Evolutionary conservation across 768 basidiomycete species (phyloP).

Genomic region (Boletus eberwhitei): DNA sequence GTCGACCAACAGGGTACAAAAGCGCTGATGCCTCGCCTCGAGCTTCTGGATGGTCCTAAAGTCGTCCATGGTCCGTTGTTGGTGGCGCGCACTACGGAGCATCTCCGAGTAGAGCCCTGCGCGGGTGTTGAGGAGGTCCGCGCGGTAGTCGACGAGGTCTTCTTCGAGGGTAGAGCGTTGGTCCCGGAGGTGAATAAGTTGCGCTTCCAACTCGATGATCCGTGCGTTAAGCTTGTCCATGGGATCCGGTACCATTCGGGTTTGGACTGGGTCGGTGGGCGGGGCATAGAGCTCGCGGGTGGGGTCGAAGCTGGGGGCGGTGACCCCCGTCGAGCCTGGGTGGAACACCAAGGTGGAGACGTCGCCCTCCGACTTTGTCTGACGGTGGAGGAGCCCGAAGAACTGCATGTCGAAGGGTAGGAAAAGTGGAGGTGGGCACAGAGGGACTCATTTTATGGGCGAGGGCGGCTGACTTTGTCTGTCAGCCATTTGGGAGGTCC

Average conservation of each 20-base stretch:
- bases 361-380: slow-evolving; percentile 44
- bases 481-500: slow-evolving; percentile 12
- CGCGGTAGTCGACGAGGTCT: slow-evolving; percentile 27
- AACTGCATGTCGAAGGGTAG: slow-evolving; percentile 37
- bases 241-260: neutral
- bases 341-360: slow-evolving; percentile 25
- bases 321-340: neutral
- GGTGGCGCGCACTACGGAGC: slow-evolving; percentile 25
- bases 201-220: slow-evolving; percentile 13
- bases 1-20: slow-evolving; percentile 24
- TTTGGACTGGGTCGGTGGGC: neutral
- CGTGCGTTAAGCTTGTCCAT: slow-evolving; percentile 2
- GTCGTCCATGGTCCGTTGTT: slow-evolving; percentile 23
- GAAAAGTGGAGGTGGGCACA: neutral
- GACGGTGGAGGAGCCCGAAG: slow-evolving; percentile 47
- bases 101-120: slow-evolving; percentile 30
- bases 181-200: slow-evolving; percentile 11
- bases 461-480: slow-evolving; percentile 16
- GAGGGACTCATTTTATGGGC: slow-evolving; percentile 15
- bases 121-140: slow-evolving; percentile 28
- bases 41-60: slow-evolving; percentile 27
- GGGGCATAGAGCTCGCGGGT: slow-evolving; percentile 18
- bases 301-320: slow-evolving; percentile 27
- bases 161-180: slow-evolving; percentile 21
- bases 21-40: slow-evolving; percentile 23